These are phyloP conservation scores for Calonectria fujianensis DNA, from an alignment of 2,329 filamentous ascomycete genomes.

Conservation along the genomic window DNA sequence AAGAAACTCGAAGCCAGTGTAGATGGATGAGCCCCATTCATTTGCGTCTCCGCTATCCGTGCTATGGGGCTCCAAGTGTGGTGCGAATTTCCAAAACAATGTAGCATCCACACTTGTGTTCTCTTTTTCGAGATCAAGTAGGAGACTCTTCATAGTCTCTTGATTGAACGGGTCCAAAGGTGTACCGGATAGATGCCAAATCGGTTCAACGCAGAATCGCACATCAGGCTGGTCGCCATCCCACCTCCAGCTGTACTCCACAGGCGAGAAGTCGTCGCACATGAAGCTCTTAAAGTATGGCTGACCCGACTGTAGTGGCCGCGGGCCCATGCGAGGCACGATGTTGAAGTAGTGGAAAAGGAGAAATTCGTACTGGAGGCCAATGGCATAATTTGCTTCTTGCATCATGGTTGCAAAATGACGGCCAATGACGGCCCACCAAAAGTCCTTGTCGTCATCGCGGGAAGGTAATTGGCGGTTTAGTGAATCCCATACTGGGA, in stretches of 20 bases:
- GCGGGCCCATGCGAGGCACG: background rate
- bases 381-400: background rate
- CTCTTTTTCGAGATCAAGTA: background rate
- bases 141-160: background rate
- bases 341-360: background rate
- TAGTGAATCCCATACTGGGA: background rate
- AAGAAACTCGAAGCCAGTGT: slow-evolving; percentile 3
- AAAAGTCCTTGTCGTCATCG: background rate
- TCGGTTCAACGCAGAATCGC: background rate
- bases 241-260: slow-evolving; percentile 11
- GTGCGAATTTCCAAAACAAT: slow-evolving; percentile 4
- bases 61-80: background rate
- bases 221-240: slow-evolving; percentile 1
- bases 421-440: slow-evolving; percentile 4
- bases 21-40: slow-evolving; percentile 5
- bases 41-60: background rate
- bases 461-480: background rate
- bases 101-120: background rate
- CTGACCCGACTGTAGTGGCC: background rate
- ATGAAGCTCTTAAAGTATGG: slow-evolving; percentile 6
- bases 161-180: background rate
- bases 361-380: background rate
- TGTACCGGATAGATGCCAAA: background rate
- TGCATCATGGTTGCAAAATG: slow-evolving; percentile 13
- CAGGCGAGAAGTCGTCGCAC: slow-evolving; percentile 2